Percentiles rank a stretch among this genome's conserved stretches.
Evolutionary conservation across 2,329 filamentous ascomycete species (phyloP).

Genomic region (Fusarium cyanostomum): DNA sequence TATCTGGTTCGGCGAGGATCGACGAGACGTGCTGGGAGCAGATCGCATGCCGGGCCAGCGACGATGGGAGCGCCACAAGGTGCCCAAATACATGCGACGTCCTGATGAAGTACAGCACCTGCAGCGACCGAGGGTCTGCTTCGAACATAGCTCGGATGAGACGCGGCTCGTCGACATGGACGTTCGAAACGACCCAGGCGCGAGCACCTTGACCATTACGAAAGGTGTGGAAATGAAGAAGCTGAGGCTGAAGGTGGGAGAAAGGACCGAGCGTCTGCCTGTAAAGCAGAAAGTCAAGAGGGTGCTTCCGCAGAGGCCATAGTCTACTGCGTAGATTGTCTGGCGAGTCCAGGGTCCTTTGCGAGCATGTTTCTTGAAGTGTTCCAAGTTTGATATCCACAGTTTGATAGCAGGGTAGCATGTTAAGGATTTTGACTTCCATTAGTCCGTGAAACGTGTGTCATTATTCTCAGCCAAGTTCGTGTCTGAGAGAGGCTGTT

Average conservation of each 20-base stretch:
- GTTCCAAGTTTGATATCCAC: no score
- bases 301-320: not conserved
- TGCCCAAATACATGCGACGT: not conserved
- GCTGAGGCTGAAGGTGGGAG: slow-evolving; percentile 20
- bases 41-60: slow-evolving; percentile 43
- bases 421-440: no score
- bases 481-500: no score
- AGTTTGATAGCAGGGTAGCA: no score
- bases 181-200: slow-evolving; percentile 12
- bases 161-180: slow-evolving; percentile 30
- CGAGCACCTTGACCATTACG: slow-evolving; percentile 28
- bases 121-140: slow-evolving; percentile 25
- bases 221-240: slow-evolving; percentile 3
- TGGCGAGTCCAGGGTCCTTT: no score
- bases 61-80: slow-evolving; percentile 36
- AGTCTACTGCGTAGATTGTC: no score
- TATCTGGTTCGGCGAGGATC: slow-evolving; percentile 42
- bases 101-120: slow-evolving; percentile 5
- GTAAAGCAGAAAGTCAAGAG: not conserved
- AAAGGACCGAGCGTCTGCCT: not conserved
- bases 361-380: no score
- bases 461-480: no score
- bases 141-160: slow-evolving; percentile 26
- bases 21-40: slow-evolving; percentile 39
- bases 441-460: no score